Percentiles rank a stretch among this genome's conserved stretches.
These are phyloP conservation scores for Myochromella boudieri DNA, from an alignment of 768 basidiomycete species.

Conservation along the genomic window DNA sequence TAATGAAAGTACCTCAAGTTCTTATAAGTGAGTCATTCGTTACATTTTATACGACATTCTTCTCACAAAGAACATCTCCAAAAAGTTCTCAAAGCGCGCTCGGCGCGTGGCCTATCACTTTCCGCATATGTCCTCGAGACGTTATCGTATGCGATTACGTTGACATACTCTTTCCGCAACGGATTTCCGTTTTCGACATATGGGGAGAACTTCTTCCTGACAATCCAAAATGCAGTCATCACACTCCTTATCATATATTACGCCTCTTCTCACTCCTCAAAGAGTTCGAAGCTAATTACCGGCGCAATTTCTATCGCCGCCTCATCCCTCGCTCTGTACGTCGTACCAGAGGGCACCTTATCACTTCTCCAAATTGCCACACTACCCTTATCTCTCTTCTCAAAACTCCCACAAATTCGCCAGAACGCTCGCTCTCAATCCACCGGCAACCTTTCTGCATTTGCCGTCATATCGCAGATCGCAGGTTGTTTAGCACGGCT, in stretches of 20 bases:
- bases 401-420: conserved; percentile 91
- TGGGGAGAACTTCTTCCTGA: conserved; percentile 95
- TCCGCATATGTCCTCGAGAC: conserved; percentile 91
- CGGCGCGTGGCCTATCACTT: conserved; percentile 86
- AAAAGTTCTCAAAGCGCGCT: conserved; percentile 67
- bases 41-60: conserved; percentile 4
- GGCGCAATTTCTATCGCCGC: conserved; percentile 29
- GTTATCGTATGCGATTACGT: conserved; percentile 83
- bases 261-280: conserved; percentile 28
- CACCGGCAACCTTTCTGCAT: conserved; percentile 92
- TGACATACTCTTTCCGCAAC: conserved; percentile 84
- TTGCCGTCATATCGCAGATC: conserved; percentile 88
- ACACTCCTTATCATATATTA: conserved; percentile 84
- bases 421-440: conserved; percentile 74
- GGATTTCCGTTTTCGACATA: conserved; percentile 95
- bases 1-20: conserved; percentile 97
- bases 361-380: conserved; percentile 80
- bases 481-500: conserved; percentile 87
- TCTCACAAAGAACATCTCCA: background rate
- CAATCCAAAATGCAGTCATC: conserved; percentile 85
- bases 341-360: conserved; percentile 49
- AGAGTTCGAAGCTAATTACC: conserved; percentile 30
- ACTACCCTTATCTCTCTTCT: conserved; percentile 87
- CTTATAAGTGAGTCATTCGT: conserved; percentile 62
- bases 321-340: conserved; percentile 38